Conservation (phyloP, 1,284 basidiomycete genomes). For the Cryptococcus deneoformans region DNA sequence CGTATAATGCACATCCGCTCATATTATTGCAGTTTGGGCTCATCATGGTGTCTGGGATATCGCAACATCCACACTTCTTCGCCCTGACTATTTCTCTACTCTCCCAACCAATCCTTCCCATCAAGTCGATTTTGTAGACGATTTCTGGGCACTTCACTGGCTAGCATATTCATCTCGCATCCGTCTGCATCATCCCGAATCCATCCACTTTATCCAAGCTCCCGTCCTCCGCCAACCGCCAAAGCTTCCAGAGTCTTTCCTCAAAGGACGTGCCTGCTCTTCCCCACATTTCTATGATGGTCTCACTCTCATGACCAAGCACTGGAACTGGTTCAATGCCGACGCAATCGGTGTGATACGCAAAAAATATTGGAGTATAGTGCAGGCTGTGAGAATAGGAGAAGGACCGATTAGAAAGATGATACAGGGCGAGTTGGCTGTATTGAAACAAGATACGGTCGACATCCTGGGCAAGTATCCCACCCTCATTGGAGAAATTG, state of each 20-base stretch:
- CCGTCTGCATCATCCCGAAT: constrained; percentile 70
- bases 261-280: constrained; percentile 71
- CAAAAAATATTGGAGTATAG: constrained; percentile 69
- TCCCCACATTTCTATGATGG: constrained; percentile 96
- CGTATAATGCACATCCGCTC: not conserved
- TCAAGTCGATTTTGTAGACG: constrained; percentile 60
- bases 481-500: constrained; percentile 93
- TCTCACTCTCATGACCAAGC: constrained; percentile 65
- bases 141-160: constrained; percentile 83
- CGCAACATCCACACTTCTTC: constrained; percentile 63
- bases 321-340: constrained; percentile 95
- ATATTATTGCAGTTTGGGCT: constrained; percentile 65
- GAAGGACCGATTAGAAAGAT: constrained; percentile 76
- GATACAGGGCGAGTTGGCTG: constrained; percentile 77
- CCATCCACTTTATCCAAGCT: constrained; percentile 88
- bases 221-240: constrained; percentile 83
- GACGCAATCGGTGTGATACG: constrained; percentile 67
- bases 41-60: constrained; percentile 89
- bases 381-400: constrained; percentile 63
- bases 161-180: constrained; percentile 63
- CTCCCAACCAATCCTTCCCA: constrained; percentile 46
- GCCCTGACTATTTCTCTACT: constrained; percentile 74
- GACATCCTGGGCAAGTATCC: constrained; percentile 67
- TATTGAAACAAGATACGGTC: constrained; percentile 65
- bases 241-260: constrained; percentile 57